Conservation (phyloP, 257 asterid species). For the Orobanche coerulescens region DNA sequence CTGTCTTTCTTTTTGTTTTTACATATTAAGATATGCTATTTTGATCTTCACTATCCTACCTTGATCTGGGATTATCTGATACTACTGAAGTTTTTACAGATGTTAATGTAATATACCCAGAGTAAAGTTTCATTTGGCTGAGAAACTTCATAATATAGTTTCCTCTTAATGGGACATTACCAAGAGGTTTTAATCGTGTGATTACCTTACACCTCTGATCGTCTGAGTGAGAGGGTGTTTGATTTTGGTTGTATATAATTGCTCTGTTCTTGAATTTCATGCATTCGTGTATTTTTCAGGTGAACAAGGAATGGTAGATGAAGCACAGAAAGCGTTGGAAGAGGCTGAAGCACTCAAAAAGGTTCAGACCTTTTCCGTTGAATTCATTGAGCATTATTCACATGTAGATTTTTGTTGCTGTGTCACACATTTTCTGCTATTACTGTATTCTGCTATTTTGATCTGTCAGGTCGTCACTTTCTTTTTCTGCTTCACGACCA, state of each 20-base stretch:
- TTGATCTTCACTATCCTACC: background rate
- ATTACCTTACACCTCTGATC: background rate
- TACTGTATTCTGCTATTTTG: background rate
- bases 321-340: conserved; percentile 81
- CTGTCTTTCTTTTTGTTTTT: background rate
- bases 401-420: background rate
- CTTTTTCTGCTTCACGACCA: background rate
- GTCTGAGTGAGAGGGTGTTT: background rate
- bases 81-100: background rate
- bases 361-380: conserved; percentile 32
- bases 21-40: background rate
- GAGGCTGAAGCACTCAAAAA: conserved; percentile 91
- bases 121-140: conserved; percentile 7
- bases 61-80: background rate
- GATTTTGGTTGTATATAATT: background rate
- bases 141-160: background rate
- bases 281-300: conserved; percentile 38
- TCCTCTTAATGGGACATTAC: background rate
- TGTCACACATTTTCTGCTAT: background rate
- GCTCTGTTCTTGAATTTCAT: background rate
- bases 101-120: background rate
- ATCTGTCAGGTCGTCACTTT: background rate
- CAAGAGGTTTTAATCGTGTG: conserved; percentile 3
- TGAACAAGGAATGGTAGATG: conserved; percentile 86
- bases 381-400: conserved; percentile 18